phyloP scores from a whole-genome alignment of 352 stramenopile species.

The Phytophthora multivora region DNA sequence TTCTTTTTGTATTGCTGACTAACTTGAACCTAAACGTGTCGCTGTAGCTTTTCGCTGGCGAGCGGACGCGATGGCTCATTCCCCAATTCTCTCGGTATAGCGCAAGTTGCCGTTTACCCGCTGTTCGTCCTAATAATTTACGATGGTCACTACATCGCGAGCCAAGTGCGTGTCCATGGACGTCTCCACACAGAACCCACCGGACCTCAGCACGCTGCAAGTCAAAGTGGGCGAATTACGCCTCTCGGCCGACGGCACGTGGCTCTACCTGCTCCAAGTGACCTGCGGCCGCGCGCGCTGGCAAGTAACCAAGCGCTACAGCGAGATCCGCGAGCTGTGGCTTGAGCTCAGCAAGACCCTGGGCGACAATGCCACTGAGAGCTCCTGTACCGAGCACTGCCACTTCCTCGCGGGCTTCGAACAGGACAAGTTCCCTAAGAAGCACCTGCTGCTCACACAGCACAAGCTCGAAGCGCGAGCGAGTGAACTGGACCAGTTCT shows the following conservation, averaged over 20 bases:
- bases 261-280: slow-evolving; percentile 74
- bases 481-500: slow-evolving; percentile 60
- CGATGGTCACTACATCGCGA: slow-evolving; percentile 25
- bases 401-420: slow-evolving; percentile 74
- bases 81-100: slow-evolving; percentile 11
- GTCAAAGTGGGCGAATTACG: slow-evolving; percentile 63
- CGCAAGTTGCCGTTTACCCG: background rate
- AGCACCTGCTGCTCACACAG: slow-evolving; percentile 69
- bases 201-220: slow-evolving; percentile 57
- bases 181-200: slow-evolving; percentile 7
- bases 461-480: slow-evolving; percentile 61
- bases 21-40: slow-evolving; percentile 26
- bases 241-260: slow-evolving; percentile 58
- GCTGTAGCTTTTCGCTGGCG: slow-evolving; percentile 14
- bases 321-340: slow-evolving; percentile 78
- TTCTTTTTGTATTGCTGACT: slow-evolving; percentile 17
- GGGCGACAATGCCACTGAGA: slow-evolving; percentile 21
- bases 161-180: slow-evolving; percentile 37
- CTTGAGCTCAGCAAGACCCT: slow-evolving; percentile 46
- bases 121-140: background rate
- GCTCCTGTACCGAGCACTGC: slow-evolving; percentile 54
- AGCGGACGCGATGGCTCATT: slow-evolving; percentile 27
- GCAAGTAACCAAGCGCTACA: slow-evolving; percentile 66
- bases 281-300: slow-evolving; percentile 49
- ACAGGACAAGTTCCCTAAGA: slow-evolving; percentile 80